Conservation (phyloP, 192 early-diverging fungal genomes). For the Podila epigama region DNA sequence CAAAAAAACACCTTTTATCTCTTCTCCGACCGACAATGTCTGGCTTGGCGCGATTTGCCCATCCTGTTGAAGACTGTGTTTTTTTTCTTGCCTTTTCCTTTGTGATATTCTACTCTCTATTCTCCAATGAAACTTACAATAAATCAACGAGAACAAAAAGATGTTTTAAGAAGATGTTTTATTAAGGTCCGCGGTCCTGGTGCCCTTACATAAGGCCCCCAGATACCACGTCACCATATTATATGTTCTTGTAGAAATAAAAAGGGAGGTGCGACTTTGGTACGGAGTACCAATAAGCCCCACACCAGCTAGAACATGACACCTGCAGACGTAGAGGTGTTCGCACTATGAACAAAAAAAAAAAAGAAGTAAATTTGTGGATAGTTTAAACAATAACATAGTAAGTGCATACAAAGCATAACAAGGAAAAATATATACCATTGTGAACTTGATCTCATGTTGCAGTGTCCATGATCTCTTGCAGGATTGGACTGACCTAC, state of each 20-base stretch:
- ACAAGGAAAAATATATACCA: constrained; percentile 11
- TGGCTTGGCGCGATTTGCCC: constrained; percentile 15
- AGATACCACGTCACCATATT: no score
- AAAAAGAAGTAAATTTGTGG: neutral
- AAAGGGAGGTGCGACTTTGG: no score
- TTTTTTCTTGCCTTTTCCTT: constrained; percentile 11
- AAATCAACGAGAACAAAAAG: no score
- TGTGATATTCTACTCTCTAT: no score
- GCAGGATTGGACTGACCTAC: constrained; percentile 23
- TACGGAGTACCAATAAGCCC: no score
- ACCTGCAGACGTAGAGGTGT: constrained; percentile 7
- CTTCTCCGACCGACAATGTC: constrained; percentile 8
- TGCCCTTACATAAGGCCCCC: no score
- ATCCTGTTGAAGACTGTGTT: constrained; percentile 13
- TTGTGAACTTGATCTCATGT: constrained; percentile 22
- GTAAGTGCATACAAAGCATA: neutral
- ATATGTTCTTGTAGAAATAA: no score
- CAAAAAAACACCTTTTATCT: constrained; percentile 13
- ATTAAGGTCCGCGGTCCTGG: no score
- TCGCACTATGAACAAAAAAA: neutral
- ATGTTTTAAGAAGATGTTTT: no score
- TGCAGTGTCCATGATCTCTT: constrained; percentile 24
- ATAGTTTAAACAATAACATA: neutral
- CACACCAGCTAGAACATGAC: no score
- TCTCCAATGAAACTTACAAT: no score